phyloP scores from a whole-genome alignment of 257 asterid genomes.

The Lithospermum erythrorhizon region DNA sequence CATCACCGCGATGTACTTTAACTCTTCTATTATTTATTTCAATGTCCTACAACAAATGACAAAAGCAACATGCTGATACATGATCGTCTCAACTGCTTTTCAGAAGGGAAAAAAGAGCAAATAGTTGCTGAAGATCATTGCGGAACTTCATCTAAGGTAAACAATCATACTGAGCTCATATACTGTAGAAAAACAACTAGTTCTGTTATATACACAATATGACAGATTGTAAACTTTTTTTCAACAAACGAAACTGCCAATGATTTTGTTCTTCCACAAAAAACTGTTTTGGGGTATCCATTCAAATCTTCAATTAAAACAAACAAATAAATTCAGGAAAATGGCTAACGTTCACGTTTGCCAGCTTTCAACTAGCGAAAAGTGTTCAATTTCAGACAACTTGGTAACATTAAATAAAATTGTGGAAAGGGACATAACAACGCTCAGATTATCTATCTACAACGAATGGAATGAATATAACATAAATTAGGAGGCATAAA shows the following conservation, averaged over 20 bases:
- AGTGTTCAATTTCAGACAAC: not conserved
- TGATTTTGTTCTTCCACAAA: not conserved
- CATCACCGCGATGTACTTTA: conserved; percentile 56
- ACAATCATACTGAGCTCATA: not conserved
- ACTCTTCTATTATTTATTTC: conserved; percentile 75
- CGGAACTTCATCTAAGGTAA: not conserved
- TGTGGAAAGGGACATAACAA: not conserved
- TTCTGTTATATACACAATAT: not conserved
- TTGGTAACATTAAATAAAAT: too few species aligned
- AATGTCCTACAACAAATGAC: conserved; percentile 41
- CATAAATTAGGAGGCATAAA: too few species aligned
- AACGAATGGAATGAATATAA: too few species aligned
- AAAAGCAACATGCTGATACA: not conserved
- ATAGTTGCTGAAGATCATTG: not conserved
- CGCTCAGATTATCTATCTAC: not conserved
- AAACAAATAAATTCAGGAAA: not conserved
- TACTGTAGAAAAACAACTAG: not conserved
- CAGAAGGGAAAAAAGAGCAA: not conserved
- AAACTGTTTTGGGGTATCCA: not conserved
- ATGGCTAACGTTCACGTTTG: not conserved
- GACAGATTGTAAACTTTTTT: too few species aligned
- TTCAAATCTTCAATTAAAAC: not conserved
- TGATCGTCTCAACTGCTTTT: not conserved
- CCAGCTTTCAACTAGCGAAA: not conserved
- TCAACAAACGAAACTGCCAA: not conserved